phyloP scores from a whole-genome alignment of 768 basidiomycete species.

The Boletus sp. region DNA sequence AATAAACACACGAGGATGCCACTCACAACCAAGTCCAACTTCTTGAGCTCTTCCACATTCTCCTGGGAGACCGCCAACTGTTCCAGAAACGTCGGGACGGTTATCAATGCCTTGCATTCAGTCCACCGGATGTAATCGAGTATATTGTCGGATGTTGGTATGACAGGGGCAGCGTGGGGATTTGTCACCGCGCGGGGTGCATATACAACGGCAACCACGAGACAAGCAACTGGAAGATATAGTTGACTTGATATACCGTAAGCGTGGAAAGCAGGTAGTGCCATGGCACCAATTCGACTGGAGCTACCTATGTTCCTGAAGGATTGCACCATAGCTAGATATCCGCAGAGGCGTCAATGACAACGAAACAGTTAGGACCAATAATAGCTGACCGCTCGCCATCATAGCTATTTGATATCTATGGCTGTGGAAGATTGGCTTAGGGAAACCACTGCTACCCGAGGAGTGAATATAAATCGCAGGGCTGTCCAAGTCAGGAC shows the following conservation, averaged over 20 bases:
- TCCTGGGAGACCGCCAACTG: slow-evolving; percentile 9
- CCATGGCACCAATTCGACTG: slow-evolving; percentile 27
- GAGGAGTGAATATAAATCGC: slow-evolving; percentile 15
- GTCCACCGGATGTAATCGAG: slow-evolving; percentile 12
- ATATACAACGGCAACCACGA: slow-evolving; percentile 29
- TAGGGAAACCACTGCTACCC: slow-evolving; percentile 47
- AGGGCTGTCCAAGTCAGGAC: background rate
- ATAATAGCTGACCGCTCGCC: slow-evolving; percentile 26
- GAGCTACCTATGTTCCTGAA: background rate
- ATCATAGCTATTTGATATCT: slow-evolving; percentile 29
- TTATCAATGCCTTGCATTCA: slow-evolving; percentile 6
- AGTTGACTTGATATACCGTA: slow-evolving; percentile 33
- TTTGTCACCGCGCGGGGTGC: slow-evolving; percentile 25
- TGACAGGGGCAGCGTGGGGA: slow-evolving; percentile 8
- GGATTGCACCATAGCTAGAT: background rate
- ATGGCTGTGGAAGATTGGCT: slow-evolving; percentile 35
- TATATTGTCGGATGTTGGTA: slow-evolving; percentile 22
- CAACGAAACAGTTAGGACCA: background rate
- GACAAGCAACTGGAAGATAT: slow-evolving; percentile 26
- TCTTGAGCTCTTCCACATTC: slow-evolving; percentile 17
- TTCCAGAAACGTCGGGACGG: slow-evolving; percentile 21
- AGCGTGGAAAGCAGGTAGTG: slow-evolving; percentile 40
- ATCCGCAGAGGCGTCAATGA: background rate
- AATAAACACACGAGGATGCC: background rate
- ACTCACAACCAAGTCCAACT: slow-evolving; percentile 19